Conservation (phyloP, 495 filamentous ascomycete species). For the Hypoxylon intermedium region DNA sequence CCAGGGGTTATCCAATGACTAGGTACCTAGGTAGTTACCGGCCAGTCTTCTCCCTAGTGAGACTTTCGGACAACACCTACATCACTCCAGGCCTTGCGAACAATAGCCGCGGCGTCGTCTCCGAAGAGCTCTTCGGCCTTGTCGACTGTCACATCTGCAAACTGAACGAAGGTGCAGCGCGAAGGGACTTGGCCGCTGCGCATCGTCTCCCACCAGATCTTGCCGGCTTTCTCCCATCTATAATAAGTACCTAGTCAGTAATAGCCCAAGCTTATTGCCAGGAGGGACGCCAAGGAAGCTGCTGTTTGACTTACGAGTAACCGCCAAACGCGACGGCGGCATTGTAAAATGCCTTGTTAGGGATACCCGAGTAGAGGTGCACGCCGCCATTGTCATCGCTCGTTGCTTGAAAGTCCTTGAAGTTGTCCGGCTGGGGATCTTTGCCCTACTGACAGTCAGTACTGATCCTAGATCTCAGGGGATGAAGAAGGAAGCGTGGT, state of each 20-base stretch:
- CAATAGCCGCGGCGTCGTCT: slow-evolving; percentile 45
- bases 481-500: not conserved
- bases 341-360: slow-evolving; percentile 60
- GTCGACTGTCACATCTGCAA: slow-evolving; percentile 52
- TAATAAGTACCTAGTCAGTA: not conserved
- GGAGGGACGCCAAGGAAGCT: no score
- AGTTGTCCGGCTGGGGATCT: slow-evolving; percentile 53
- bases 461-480: not conserved
- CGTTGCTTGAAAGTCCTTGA: slow-evolving; percentile 46
- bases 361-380: slow-evolving; percentile 61
- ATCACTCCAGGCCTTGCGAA: slow-evolving; percentile 50
- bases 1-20: no score
- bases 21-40: no score
- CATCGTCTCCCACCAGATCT: slow-evolving; percentile 61
- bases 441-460: slow-evolving; percentile 44
- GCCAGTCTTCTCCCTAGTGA: slow-evolving; percentile 22
- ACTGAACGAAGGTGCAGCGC: slow-evolving; percentile 50
- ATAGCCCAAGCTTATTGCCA: no score
- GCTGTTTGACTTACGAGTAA: slow-evolving; percentile 51
- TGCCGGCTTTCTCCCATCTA: slow-evolving; percentile 59
- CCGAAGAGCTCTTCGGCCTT: slow-evolving; percentile 48
- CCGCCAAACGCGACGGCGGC: slow-evolving; percentile 54
- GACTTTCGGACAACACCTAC: slow-evolving; percentile 47
- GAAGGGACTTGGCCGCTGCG: slow-evolving; percentile 45
- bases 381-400: slow-evolving; percentile 57